Base-by-base conservation (phyloP, 805 yeast genomes). In the Vanderwaltozyma tropicalis region DNA sequence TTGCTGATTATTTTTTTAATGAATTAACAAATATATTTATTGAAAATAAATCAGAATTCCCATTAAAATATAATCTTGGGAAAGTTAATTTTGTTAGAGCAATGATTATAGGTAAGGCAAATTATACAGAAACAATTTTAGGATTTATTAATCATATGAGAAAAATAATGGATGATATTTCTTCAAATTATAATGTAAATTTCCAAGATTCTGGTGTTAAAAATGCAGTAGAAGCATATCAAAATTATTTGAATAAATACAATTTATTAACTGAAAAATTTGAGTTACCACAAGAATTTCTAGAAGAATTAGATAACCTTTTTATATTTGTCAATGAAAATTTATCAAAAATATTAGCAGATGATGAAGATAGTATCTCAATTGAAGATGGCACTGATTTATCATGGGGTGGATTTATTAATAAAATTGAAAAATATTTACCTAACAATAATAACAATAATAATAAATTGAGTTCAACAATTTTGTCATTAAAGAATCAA, bases 171-270 rank as follows among this genome's bases (percentile, higher is more conserved):
- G 47, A 55, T 1, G 64, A 66, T 31, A 59, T 80, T 53, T 54
- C 67, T 6, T 54, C 66, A 5, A 69, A 76, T 40, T 79, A 80
- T 50, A 80, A 82, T 50, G 87, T 84, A 30, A 81, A 82, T 54
- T 80, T 80, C 62, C 82, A 82, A 52, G 88, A 82, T 57, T 66
- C 71, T 9, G 82, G 80, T 0, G 89, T 82, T 7, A 79, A 78
- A 49, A 67, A 61, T 13, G 72, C 83, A 0, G 78, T 79, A 4
- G 61, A 64, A 18, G 50, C 64, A 0, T 80, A 59, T 52, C 46
- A 46, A 30, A 41, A 49, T 48, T 48, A 49, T 35, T 32, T 53
- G 19, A 34, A 42, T 11, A 44, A 47, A 32, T 50, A 52, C 32
- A 21, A 26, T 31, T 25, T 14, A 22, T 3, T 9, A 4, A 20